Evolutionary conservation across 495 filamentous ascomycete genomes (phyloP).

Genomic region (Podospora pseudopauciseta): DNA sequence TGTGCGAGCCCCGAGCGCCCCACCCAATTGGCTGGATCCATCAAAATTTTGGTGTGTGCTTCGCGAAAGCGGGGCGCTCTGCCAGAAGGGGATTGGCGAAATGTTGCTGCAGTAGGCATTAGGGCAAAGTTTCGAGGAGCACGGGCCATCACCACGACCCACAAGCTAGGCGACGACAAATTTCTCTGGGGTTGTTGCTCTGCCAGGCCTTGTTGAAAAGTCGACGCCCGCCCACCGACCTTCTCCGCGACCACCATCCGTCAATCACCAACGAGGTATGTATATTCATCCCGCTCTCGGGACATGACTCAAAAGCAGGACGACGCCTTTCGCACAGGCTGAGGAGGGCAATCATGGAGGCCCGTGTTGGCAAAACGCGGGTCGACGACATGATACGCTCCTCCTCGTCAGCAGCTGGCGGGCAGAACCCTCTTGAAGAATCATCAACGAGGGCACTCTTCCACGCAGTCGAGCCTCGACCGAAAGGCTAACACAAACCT

Average conservation of each 20-base stretch:
- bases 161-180: background rate
- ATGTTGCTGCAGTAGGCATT: conserved; percentile 11
- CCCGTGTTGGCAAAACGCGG: conserved; percentile 4
- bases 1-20: conserved; percentile 26
- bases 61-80: conserved; percentile 1
- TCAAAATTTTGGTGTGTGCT: conserved; percentile 17
- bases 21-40: conserved; percentile 14
- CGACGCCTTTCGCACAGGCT: conserved; percentile 46
- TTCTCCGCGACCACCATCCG: conserved; percentile 16
- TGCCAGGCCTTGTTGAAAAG: conserved; percentile 7
- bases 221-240: conserved; percentile 3
- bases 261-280: conserved; percentile 38
- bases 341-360: conserved; percentile 47
- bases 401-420: conserved; percentile 70
- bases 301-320: conserved; percentile 36
- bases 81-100: conserved; percentile 1
- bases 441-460: conserved; percentile 73
- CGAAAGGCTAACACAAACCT: conserved; percentile 67
- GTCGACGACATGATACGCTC: conserved; percentile 59
- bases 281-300: conserved; percentile 21
- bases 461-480: conserved; percentile 67
- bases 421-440: conserved; percentile 76
- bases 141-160: conserved; percentile 27
- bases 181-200: conserved; percentile 6
- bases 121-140: conserved; percentile 27